Percentiles rank a stretch among this genome's conserved stretches.
Conservation (phyloP, 139 green algal species). For the Tetratostichococcus sp. region DNA sequence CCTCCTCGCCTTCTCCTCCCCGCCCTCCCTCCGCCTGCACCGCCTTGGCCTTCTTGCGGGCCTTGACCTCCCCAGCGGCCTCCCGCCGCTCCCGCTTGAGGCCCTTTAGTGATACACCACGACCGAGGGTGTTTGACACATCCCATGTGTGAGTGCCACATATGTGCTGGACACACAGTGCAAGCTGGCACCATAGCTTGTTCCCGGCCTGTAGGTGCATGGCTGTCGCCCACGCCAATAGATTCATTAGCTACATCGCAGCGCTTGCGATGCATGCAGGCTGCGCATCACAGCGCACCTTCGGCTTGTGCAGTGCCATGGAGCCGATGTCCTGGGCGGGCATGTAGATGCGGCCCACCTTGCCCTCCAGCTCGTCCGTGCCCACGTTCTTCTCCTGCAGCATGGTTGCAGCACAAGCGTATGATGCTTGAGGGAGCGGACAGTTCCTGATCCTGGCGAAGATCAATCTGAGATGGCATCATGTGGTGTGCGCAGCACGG, state of each 20-base stretch:
- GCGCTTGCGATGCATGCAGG: background rate
- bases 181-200: too few relatives aligned
- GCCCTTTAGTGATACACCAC: slow-evolving; percentile 8
- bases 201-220: too few relatives aligned
- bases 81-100: slow-evolving; percentile 65
- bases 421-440: too few relatives aligned
- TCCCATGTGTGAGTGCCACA: too few relatives aligned
- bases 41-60: slow-evolving; percentile 13
- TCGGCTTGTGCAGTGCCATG: slow-evolving; percentile 79
- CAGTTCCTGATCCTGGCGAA: too few relatives aligned
- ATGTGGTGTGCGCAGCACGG: too few relatives aligned
- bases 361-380: slow-evolving; percentile 69
- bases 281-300: slow-evolving; percentile 34
- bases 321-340: slow-evolving; percentile 76
- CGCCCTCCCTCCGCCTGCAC: background rate
- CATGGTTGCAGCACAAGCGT: background rate
- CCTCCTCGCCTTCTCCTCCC: too few relatives aligned
- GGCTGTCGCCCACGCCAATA: too few relatives aligned
- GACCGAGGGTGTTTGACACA: background rate
- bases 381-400: slow-evolving; percentile 85
- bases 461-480: too few relatives aligned
- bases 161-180: too few relatives aligned
- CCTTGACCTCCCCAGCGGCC: slow-evolving; percentile 34
- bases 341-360: slow-evolving; percentile 92
- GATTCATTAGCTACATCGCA: background rate